Conservation (phyloP, 2,329 filamentous ascomycete genomes). For the Xylaria hypoxylon region DNA sequence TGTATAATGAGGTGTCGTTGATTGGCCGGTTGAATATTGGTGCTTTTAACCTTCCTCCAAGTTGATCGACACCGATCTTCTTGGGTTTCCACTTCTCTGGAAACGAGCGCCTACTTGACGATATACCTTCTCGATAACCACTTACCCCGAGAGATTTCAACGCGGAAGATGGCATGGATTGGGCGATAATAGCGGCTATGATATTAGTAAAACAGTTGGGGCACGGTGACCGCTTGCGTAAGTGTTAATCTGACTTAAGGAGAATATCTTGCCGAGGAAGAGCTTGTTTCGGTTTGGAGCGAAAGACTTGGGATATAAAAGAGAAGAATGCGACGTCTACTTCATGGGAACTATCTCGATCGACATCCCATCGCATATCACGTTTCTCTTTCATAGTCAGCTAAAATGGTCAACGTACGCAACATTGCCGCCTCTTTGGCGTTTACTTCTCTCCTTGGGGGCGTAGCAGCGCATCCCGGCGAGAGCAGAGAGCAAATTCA, state of each 20-base stretch:
- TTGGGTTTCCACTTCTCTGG: constrained; percentile 5
- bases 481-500: constrained; percentile 48
- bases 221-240: background rate
- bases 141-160: constrained; percentile 4
- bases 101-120: background rate
- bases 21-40: constrained; percentile 22
- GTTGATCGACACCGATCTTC: constrained; percentile 17
- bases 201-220: constrained; percentile 17
- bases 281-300: constrained; percentile 3
- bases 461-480: constrained; percentile 54
- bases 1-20: constrained; percentile 24
- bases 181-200: constrained; percentile 3
- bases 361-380: constrained; percentile 13
- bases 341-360: constrained; percentile 4
- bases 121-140: constrained; percentile 20
- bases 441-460: constrained; percentile 41
- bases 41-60: constrained; percentile 7
- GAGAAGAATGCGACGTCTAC: constrained; percentile 11
- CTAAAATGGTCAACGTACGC: constrained; percentile 47
- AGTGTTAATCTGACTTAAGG: constrained; percentile 1
- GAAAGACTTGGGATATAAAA: constrained; percentile 35
- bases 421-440: constrained; percentile 45
- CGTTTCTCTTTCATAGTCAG: constrained; percentile 12
- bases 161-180: constrained; percentile 10
- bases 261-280: constrained; percentile 16